These are phyloP conservation scores for Trichoderma sp. DNA, from an alignment of 2,329 filamentous ascomycete species.

Conservation along the genomic window DNA sequence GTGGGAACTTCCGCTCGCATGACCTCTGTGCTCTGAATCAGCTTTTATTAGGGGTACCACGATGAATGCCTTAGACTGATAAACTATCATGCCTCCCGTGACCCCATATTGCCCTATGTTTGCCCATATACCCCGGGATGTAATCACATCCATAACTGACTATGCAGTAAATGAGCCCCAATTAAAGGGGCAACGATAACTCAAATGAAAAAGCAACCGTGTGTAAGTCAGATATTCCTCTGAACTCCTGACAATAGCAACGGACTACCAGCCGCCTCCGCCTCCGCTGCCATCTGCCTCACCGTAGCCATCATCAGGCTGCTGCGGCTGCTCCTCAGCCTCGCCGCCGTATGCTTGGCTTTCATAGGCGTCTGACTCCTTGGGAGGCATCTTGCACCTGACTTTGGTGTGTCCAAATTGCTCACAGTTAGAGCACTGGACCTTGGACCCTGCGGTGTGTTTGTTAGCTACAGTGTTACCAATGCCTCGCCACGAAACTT, in stretches of 20 bases:
- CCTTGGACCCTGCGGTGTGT: slow-evolving; percentile 40
- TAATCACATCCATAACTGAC: neutral
- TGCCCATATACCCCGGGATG: neutral
- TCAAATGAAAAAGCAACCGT: neutral
- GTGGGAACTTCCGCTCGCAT: neutral
- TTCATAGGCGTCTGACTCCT: slow-evolving; percentile 12
- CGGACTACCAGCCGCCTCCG: slow-evolving; percentile 15
- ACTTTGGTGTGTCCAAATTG: slow-evolving; percentile 44
- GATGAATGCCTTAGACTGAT: neutral
- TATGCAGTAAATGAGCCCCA: neutral
- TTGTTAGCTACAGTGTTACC: slow-evolving; percentile 20
- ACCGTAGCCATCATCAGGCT: neutral
- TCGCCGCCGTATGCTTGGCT: neutral
- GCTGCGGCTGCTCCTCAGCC: neutral
- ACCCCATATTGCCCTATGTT: neutral
- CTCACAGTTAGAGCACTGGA: slow-evolving; percentile 42
- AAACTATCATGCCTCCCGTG: neutral
- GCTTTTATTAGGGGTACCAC: neutral
- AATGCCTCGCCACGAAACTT: slow-evolving; percentile 23
- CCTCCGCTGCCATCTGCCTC: neutral
- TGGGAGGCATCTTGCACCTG: slow-evolving; percentile 37
- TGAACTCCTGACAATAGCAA: neutral
- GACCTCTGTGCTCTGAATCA: neutral
- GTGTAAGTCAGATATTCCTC: neutral
- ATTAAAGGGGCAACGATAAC: neutral